Percentiles rank a stretch among this genome's conserved stretches.
Evolutionary conservation across 2,329 filamentous ascomycete species (phyloP).

Genomic region (Aspergillus sp.): DNA sequence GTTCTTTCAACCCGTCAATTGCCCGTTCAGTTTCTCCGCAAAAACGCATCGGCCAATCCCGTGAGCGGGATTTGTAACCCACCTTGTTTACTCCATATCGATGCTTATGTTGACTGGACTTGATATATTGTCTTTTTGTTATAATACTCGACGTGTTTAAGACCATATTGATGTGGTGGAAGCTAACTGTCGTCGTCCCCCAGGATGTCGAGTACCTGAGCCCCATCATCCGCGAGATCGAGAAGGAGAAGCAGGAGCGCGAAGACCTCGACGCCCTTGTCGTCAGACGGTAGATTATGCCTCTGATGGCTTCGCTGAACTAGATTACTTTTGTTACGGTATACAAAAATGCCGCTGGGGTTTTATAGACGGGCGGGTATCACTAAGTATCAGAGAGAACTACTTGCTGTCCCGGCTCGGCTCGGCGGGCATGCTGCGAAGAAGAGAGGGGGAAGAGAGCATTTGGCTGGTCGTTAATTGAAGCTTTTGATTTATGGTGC

Average conservation of each 20-base stretch:
- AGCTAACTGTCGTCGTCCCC: constrained; percentile 6
- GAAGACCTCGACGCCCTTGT: constrained; percentile 68
- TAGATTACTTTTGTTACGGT: constrained; percentile 21
- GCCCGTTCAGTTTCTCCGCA: constrained; percentile 28
- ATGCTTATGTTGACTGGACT: neutral
- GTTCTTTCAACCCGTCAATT: constrained; percentile 15
- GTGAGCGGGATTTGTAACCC: constrained; percentile 40
- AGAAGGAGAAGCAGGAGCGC: constrained; percentile 67
- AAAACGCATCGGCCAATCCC: constrained; percentile 35
- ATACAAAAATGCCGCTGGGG: constrained; percentile 17
- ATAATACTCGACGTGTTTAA: neutral
- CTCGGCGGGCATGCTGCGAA: constrained; percentile 21
- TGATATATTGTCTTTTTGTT: neutral
- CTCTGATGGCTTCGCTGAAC: constrained; percentile 10
- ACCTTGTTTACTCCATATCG: constrained; percentile 2
- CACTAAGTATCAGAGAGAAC: constrained; percentile 21
- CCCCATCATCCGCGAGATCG: constrained; percentile 68
- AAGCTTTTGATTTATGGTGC: constrained; percentile 24
- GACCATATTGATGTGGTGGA: neutral
- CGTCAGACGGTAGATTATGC: constrained; percentile 51
- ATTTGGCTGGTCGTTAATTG: constrained; percentile 26
- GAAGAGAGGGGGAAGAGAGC: constrained; percentile 10
- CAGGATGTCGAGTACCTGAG: constrained; percentile 68
- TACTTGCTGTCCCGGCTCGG: constrained; percentile 22
- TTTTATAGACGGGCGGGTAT: constrained; percentile 20